These are phyloP conservation scores for Aegle marmelos DNA, from an alignment of 345 rosid species.

Conservation along the genomic window DNA sequence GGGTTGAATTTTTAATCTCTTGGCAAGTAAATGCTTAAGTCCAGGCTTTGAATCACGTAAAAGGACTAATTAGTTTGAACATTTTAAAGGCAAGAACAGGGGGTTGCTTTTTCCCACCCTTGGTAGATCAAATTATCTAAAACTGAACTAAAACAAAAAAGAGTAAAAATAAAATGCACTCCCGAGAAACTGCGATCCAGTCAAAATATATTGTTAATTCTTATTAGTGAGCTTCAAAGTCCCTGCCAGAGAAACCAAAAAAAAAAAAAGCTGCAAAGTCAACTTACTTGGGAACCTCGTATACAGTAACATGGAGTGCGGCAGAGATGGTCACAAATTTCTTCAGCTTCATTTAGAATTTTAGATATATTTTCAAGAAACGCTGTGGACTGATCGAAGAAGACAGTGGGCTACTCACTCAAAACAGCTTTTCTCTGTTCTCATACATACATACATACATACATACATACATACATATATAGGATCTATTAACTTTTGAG, in stretches of 20 bases:
- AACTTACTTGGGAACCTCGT: not conserved
- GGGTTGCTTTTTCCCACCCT: not conserved
- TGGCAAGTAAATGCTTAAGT: not conserved
- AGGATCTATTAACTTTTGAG: not conserved
- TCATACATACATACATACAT: no score
- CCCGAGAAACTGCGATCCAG: not conserved
- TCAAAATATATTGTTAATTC: not conserved
- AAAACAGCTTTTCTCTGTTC: slow-evolving; percentile 3
- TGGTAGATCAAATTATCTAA: not conserved
- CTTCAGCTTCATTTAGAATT: not conserved
- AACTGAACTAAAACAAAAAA: not conserved
- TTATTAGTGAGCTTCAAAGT: not conserved
- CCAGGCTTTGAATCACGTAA: not conserved
- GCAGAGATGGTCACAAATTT: not conserved
- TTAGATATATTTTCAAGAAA: not conserved
- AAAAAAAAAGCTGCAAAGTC: not conserved
- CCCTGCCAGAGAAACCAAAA: not conserved
- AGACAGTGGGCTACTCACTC: slow-evolving; percentile 1
- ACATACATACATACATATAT: not conserved
- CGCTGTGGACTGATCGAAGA: not conserved
- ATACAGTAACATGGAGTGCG: not conserved
- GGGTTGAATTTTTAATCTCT: not conserved
- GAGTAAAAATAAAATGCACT: not conserved
- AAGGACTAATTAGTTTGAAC: not conserved
- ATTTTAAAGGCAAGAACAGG: not conserved